These are phyloP conservation scores for Magnaporthales sp. DNA, from an alignment of 2,329 filamentous ascomycete genomes.

Conservation along the genomic window DNA sequence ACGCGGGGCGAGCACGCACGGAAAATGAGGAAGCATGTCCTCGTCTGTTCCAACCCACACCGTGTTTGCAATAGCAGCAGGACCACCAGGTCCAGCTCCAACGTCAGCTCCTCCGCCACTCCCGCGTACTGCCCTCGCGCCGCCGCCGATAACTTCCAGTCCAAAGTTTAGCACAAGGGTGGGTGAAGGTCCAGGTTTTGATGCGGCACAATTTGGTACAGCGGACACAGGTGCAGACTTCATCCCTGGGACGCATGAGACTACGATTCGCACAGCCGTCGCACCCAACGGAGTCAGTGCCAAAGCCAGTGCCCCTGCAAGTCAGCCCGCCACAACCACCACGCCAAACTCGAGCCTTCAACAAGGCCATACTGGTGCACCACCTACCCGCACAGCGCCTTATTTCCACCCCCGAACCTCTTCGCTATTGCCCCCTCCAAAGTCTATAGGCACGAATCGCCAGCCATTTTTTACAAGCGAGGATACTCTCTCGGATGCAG, in stretches of 20 bases:
- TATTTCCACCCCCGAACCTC: constrained; percentile 5
- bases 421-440: constrained; percentile 6
- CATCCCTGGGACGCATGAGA: constrained; percentile 1
- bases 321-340: constrained; percentile 1
- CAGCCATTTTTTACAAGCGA: neutral
- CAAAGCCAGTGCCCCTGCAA: constrained; percentile 5
- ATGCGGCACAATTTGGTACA: neutral
- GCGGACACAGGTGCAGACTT: constrained; percentile 1
- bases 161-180: neutral
- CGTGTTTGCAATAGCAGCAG: constrained; percentile 1
- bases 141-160: neutral
- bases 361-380: neutral
- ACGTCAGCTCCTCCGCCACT: neutral
- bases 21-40: neutral
- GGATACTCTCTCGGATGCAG: neutral
- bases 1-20: neutral
- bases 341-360: constrained; percentile 3
- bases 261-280: neutral
- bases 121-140: neutral
- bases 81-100: neutral
- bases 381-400: neutral
- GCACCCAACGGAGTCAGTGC: constrained; percentile 4
- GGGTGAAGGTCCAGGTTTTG: neutral
- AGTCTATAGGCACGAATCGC: constrained; percentile 5
- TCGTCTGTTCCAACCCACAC: constrained; percentile 2